Base-by-base conservation (phyloP, 2,329 filamentous ascomycete genomes). In the Emmonsia crescens region DNA sequence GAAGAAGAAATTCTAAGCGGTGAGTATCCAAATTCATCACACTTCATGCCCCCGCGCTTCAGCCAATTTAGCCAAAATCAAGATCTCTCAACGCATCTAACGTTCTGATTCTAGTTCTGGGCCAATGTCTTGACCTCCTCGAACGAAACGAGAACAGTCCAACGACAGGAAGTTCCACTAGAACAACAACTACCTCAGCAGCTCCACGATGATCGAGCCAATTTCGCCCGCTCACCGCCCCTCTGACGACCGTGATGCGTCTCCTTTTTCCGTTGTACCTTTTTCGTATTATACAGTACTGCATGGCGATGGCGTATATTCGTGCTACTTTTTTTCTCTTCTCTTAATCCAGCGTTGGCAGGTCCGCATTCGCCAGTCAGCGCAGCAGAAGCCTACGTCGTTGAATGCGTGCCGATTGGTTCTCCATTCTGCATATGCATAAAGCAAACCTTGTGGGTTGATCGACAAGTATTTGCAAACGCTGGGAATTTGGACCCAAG, bases 1-100 rank as follows among this genome's bases (percentile, higher is more conserved):
- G 94, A 97, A 75, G 92, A 97, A 72, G 86, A 89, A 71, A 96
- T 97, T 68, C 84, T 94, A 68, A 83, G 84, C 62, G 82, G 92
- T 96, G 79, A 76, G 89, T 81, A 40, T 10, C 27, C 10, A 33
- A 48, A 36, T 24, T 9, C 1, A 38, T 19, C 19, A 21, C 16
- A 57, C 6, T 21, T 24, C 55, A 29, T 56, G 58, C 19, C 38
- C 21, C 52, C 5, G 40, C 44, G 42, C 29, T 60, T 59, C 46
- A 55, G 16, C 29, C 46, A n/a, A 55, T 21, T 57, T 52, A 16
- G 16, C 49, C 27, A 33, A 27, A 16, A 48, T 59, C 10, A 21
- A 33, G 19, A 2, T 16, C 31, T n/a, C 4, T 10, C 19, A 38
- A 14, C 31, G 10, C 31, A 38, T 36, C 31, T 55, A 24, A 55